Percentiles rank a stretch among this genome's conserved stretches.
Conservation (phyloP, 179 eudicot species). For the Vitellaria paradoxa region DNA sequence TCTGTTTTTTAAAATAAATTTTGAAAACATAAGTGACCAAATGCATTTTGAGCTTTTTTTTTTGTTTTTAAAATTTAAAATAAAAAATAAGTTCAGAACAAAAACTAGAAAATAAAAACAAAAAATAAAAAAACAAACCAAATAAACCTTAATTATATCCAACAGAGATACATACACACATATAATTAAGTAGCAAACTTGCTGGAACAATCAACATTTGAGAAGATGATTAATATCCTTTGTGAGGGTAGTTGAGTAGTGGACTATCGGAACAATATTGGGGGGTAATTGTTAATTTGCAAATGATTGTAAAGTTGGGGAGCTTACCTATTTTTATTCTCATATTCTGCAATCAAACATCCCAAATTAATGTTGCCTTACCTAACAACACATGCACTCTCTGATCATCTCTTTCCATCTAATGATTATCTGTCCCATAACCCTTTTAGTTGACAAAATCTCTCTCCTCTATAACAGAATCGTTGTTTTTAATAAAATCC, state of each 20-base stretch:
- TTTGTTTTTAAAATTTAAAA: no score
- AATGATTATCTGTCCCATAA: background rate
- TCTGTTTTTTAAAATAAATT: no score
- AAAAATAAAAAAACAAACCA: no score
- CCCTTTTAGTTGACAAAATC: conserved; percentile 4
- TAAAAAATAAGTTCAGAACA: no score
- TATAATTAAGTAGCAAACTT: background rate
- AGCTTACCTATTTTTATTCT: no score
- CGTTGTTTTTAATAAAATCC: background rate
- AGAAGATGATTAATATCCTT: background rate
- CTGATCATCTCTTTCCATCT: background rate
- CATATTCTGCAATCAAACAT: background rate
- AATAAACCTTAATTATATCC: background rate
- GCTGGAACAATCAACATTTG: conserved; percentile 4
- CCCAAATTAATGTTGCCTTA: background rate
- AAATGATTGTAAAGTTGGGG: conserved; percentile 4
- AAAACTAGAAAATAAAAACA: no score
- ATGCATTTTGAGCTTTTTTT: no score
- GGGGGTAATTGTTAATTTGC: background rate
- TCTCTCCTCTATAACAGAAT: background rate
- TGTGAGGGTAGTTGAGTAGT: background rate
- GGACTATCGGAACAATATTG: background rate
- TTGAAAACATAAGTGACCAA: no score
- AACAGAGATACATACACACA: background rate
- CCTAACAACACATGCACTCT: conserved; percentile 7